Evolutionary conservation across 1,284 basidiomycete species (phyloP), one percentile per base, ranked within the genome.

Genomic region (Boletus austroedulis): DNA sequence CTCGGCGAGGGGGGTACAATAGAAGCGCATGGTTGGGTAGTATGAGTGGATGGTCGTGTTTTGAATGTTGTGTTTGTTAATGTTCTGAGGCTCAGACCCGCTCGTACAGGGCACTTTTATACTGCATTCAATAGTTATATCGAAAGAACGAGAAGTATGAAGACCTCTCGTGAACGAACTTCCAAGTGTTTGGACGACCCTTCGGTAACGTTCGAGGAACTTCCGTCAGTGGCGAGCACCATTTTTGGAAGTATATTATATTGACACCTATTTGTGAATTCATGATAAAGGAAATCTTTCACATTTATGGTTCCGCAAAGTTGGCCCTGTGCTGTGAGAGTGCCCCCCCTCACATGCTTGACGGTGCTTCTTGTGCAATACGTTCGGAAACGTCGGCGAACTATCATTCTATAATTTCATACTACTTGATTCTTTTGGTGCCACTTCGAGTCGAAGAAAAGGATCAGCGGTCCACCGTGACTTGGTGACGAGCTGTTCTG

Each of bases 251-350:
- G 10, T n/a, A 12, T 2, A 1, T 0, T 26, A 8, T 24, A 8
- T 51, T 43, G 31, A 44, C 4, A 5, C 21, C n/a, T 57, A 3
- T 52, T 51, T 59, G 40, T 31, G 31, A 38, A 58, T 4, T 36
- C 17, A 43, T 56, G 29, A 14, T 26, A 56, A 56, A 56, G 53
- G 53, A 40, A 49, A n/a, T n/a, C n/a, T n/a, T n/a, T n/a, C n/a
- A 28, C 32, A 14, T 32, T 4, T 12, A 36, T 4, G n/a, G 8
- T 40, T 19, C 15, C 31, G 14, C 32, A 34, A 34, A 9, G 31
- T 32, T 12, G 31, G 32, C 11, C 32, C n/a, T n/a, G n/a, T n/a
- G n/a, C n/a, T n/a, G n/a, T n/a, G n/a, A n/a, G n/a, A n/a, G n/a
- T n/a, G n/a, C n/a, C n/a, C n/a, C n/a, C n/a, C n/a, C 32, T 6